Evolutionary conservation across 2,329 filamentous ascomycete genomes (phyloP), one percentile per base, ranked within the genome.

Genomic region (Sphaerulina musiva): DNA sequence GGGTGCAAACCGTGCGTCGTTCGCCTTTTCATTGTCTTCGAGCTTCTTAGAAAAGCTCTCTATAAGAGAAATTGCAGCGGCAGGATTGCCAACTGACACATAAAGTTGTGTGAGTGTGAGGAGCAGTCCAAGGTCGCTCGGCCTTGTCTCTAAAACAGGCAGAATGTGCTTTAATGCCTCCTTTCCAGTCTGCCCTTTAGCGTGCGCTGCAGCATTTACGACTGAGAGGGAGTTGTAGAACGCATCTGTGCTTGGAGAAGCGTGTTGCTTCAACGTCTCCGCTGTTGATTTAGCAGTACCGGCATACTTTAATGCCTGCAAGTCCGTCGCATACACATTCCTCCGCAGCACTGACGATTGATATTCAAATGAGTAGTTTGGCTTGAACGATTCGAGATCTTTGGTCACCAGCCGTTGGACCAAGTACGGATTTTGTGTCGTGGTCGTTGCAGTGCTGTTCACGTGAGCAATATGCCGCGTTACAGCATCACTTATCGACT

Each of bases 101-200:
- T 95, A 90, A 43, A 95, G 79, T 69, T 96, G 90, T 8, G 92
- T 79, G 53, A 89, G 80, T 8, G 88, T 90, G 39, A 96, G 76
- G 23, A 88, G 74, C 2, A 96, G 77, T 1, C 91, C 92, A 20
- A 95, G 76, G 66, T 96, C 89, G 56, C 82, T 81, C 0, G 90
- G 88, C 31, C 88, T 78, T 66, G 83, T 85, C 63, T 89, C 84
- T 6, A 92, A 74, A 10, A 91, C 70, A 1, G 81, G 80, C 3
- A 88, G 72, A 26, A 95, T 80, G 36, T 81, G 76, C 66, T 85
- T 87, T 34, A 95, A 72, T 4, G 85, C 83, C 44, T 82, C 78
- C 63, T 85, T 86, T 43, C 83, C 85, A 8, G 78, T 78, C 59
- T 78, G 72, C 36, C 82, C 80, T 45, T 83, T 78, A 6, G 85